Conservation (phyloP, 2,329 filamentous ascomycete species). For the Didymella pomorum region DNA sequence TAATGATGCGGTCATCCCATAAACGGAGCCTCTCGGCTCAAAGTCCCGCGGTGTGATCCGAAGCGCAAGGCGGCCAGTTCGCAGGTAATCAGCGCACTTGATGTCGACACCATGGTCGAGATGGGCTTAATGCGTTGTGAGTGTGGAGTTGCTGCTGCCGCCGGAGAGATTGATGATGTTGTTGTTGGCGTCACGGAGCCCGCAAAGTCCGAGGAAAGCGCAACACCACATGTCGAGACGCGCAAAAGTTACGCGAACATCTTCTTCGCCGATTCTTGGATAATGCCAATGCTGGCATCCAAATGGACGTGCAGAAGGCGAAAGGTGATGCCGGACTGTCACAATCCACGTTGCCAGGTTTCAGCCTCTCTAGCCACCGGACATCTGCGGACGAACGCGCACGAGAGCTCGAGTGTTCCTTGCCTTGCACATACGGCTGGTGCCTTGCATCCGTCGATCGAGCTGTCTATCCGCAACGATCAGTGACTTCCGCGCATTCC, state of each 20-base stretch:
- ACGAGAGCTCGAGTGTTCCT: neutral
- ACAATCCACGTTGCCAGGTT: neutral
- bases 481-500: neutral
- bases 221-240: neutral
- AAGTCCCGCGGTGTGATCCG: neutral
- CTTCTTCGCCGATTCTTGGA: neutral
- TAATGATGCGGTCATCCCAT: slow-evolving; percentile 21
- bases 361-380: neutral
- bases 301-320: neutral
- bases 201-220: slow-evolving; percentile 11
- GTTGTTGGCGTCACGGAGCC: slow-evolving; percentile 4
- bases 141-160: slow-evolving; percentile 1
- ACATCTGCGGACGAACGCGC: neutral
- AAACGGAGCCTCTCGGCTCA: neutral
- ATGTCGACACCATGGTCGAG: slow-evolving; percentile 10
- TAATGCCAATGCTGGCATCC: neutral
- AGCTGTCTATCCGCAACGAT: neutral
- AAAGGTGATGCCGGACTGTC: neutral
- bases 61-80: neutral
- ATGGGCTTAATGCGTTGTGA: slow-evolving; percentile 3
- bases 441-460: neutral
- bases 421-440: neutral
- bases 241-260: slow-evolving; percentile 16
- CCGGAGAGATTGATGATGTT: slow-evolving; percentile 1
- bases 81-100: neutral